These are phyloP conservation scores for Fonsecaea monophora DNA, from an alignment of 2,329 filamentous ascomycete genomes.

Conservation along the genomic window DNA sequence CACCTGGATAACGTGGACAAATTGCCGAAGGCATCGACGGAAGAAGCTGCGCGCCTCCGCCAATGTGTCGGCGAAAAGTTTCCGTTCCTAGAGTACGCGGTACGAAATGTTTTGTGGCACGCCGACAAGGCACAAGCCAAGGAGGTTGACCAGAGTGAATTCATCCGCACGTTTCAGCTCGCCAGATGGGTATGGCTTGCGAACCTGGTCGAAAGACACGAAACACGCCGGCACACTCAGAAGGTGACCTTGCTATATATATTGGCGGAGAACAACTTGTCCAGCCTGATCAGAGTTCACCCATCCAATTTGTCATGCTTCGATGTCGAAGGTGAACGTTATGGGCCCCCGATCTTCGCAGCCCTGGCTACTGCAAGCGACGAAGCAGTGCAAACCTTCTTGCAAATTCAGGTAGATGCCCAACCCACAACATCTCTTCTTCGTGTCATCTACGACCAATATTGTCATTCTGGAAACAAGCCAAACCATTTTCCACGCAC, in stretches of 20 bases:
- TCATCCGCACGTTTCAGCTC: slow-evolving; percentile 42
- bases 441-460: background rate
- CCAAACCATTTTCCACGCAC: slow-evolving; percentile 19
- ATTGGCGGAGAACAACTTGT: slow-evolving; percentile 25
- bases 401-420: background rate
- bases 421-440: background rate
- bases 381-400: slow-evolving; percentile 6
- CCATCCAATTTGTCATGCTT: slow-evolving; percentile 47
- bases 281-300: slow-evolving; percentile 44
- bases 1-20: slow-evolving; percentile 5
- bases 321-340: slow-evolving; percentile 30
- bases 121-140: slow-evolving; percentile 38
- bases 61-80: slow-evolving; percentile 40
- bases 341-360: slow-evolving; percentile 38
- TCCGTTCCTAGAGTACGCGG: slow-evolving; percentile 54
- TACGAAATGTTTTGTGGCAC: slow-evolving; percentile 42
- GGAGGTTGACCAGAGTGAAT: slow-evolving; percentile 35
- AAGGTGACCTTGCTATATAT: slow-evolving; percentile 37
- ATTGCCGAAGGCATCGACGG: slow-evolving; percentile 32
- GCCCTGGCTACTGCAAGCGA: slow-evolving; percentile 26
- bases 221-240: slow-evolving; percentile 43
- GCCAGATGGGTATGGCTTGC: slow-evolving; percentile 43
- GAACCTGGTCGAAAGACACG: slow-evolving; percentile 46
- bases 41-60: slow-evolving; percentile 36
- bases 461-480: background rate